Evolutionary conservation across 1,284 basidiomycete species (phyloP).

Genomic region (Leccinum olivaceoglutinosum): DNA sequence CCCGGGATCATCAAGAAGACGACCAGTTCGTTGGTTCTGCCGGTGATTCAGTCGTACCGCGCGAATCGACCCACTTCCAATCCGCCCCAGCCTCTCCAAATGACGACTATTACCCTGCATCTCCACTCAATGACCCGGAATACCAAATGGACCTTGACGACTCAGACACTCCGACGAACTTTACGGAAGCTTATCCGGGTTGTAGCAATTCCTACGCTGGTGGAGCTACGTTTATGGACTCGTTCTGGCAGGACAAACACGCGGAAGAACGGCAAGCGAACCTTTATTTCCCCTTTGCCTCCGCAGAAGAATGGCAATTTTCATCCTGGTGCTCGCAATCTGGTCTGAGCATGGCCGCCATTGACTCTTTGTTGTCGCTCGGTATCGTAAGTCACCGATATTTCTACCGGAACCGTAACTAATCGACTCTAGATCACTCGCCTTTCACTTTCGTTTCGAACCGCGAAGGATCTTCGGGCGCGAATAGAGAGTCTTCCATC

Average conservation of each 20-base stretch:
- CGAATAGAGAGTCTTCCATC: not conserved
- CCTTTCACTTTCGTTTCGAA: not conserved
- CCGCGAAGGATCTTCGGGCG: not conserved
- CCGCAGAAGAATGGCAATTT: not conserved
- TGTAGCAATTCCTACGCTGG: not conserved
- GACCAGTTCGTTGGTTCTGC: not conserved
- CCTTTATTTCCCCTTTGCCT: not conserved
- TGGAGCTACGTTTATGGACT: not conserved
- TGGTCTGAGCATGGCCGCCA: not conserved
- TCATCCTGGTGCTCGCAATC: not conserved
- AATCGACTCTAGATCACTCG: not conserved
- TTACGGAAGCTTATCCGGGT: not conserved
- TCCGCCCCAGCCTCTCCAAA: not conserved
- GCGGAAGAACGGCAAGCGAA: not conserved
- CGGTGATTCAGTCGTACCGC: not conserved
- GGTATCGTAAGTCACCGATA: not conserved
- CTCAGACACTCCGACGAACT: not conserved
- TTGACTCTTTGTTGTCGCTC: not conserved
- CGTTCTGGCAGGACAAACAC: not conserved
- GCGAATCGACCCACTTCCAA: not conserved
- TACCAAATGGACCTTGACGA: not conserved
- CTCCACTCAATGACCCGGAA: not conserved
- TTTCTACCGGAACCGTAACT: not conserved
- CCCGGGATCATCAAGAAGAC: not conserved
- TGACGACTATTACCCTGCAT: not conserved